Evolutionary conservation across 108 stramenopile genomes (phyloP), one percentile per base, ranked within the genome.

Genomic region (Tribonema minus): DNA sequence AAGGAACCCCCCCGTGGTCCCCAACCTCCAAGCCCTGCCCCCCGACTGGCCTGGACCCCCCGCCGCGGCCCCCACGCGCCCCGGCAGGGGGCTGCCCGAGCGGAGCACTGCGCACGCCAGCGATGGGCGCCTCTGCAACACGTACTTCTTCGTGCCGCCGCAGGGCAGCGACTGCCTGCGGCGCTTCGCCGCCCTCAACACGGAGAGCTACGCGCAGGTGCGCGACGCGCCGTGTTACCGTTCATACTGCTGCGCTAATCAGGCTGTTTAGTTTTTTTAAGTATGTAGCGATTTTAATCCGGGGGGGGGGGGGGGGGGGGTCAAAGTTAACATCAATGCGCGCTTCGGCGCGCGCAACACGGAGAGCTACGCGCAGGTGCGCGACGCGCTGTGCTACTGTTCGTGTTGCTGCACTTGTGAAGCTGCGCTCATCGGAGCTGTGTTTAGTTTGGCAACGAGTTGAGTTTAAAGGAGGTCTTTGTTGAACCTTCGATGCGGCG

Each of bases 11-110:
- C 96, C 96, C 0, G 76, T 97, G 62, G 87, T 99, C 3, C 96
- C 96, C 0, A 96, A 95, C 82, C 85, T 99, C 26, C 96, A 98
- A 67, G 68, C 68, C 33, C 59, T 78, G 4, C 77, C 77, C 20
- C 77, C 77, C 1, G 77, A 70, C 68, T 78, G 77, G 77, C 37
- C 12, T 2, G 77, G 77, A 15, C 68, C 68, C 20, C 37, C 28
- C 25, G 61, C 38, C 9, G 15, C 46, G 20, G 20, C 46, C 9
- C 46, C 46, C 9, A 54, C 46, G 25, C 9, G 37, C 3, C 34
- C 60, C 38, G 30, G 20, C 32, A 7, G 25, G 20, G 25, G 23
- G 35, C 9, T 78, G 59, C 77, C 77, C 25, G 34, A 20, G 31
- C 5, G 64, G 20, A 64, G 61, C 40, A 70, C 61, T 15, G 29